Evolutionary conservation across 192 early-diverging fungal genomes (phyloP), one percentile per base, ranked within the genome.

Genomic region (Helicostylum pulchrum): DNA sequence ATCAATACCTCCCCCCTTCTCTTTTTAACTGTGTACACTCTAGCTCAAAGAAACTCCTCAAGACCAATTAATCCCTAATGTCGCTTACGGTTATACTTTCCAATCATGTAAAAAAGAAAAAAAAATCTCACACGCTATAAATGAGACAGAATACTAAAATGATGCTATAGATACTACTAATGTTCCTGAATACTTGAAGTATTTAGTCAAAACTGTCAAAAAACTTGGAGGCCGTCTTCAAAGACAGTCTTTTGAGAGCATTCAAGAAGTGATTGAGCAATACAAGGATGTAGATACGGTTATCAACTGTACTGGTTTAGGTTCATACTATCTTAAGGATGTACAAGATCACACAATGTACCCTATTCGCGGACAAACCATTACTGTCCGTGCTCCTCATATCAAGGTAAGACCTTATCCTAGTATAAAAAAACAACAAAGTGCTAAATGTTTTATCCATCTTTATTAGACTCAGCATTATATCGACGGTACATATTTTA

Each of bases 241-340:
- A 15, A 64, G 71, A 17, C 49, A 46, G 1, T 61, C 49, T 9
- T 62, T 88, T 20, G 59, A 55, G 7, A 82, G 86, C 67, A 71
- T 89, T 17, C 44, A 73, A 2, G 79, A 83, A 30, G 77, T 76
- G 14, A 73, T 78, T 9, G 63, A 73, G 15, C 67, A 63, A 0
- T 76, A 77, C 26, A 74, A 61, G 8, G 78, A 73, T 47, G 74
- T 80, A 6, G 78, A 68, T 45, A 53, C 43, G 20, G 17, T 94
- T 55, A 74, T 96, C 57, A 95, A 95, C 59, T 95, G 94, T 68
- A 84, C 92, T n/a, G 94, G 88, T 0, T 69, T 86, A 14, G 87
- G 86, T 8, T 86, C 89, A 23, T 54, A 76, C 11, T 67, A 53
- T 20, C 70, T 96, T 8, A 88, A 88, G 11, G 94, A 93, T 15